These are phyloP conservation scores for Penicillium longicatenatum DNA, from an alignment of 495 filamentous ascomycete genomes.

Conservation along the genomic window DNA sequence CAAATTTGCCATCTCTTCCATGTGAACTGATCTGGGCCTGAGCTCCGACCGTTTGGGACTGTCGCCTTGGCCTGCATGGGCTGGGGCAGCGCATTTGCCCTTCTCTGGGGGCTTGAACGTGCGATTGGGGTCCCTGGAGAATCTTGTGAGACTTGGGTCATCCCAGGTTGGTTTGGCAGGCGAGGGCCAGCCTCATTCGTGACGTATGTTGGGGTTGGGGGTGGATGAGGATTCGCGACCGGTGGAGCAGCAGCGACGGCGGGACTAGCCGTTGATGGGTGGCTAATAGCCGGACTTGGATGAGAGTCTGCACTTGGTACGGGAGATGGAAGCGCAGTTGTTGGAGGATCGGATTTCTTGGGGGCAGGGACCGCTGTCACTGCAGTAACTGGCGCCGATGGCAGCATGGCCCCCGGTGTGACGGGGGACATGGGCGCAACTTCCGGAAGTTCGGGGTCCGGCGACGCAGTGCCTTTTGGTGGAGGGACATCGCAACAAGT, in stretches of 20 bases:
- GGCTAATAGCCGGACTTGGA: slow-evolving; percentile 13
- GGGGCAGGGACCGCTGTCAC: background rate
- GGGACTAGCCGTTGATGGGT: background rate
- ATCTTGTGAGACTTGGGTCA: background rate
- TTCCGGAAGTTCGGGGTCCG: background rate
- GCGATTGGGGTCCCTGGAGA: background rate
- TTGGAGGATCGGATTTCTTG: slow-evolving; percentile 9
- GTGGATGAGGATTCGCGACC: background rate
- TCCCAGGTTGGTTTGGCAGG: background rate
- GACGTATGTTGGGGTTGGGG: background rate
- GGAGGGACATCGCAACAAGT: background rate
- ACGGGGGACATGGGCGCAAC: slow-evolving; percentile 28
- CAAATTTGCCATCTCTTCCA: slow-evolving; percentile 16
- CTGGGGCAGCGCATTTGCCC: background rate
- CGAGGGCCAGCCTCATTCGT: background rate
- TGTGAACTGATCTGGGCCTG: background rate
- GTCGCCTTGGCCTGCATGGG: background rate
- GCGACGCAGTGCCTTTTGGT: background rate
- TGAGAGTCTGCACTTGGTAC: slow-evolving; percentile 20
- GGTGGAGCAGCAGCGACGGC: background rate
- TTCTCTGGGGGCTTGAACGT: background rate
- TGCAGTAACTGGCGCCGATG: background rate
- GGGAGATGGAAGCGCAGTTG: slow-evolving; percentile 19
- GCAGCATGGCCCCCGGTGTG: slow-evolving; percentile 23
- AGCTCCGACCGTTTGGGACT: background rate